A percentile compares a stretch with the other conserved stretches of the same genome.
Conservation (phyloP, 2,329 filamentous ascomycete genomes). For the Chaetothyriales sp. region DNA sequence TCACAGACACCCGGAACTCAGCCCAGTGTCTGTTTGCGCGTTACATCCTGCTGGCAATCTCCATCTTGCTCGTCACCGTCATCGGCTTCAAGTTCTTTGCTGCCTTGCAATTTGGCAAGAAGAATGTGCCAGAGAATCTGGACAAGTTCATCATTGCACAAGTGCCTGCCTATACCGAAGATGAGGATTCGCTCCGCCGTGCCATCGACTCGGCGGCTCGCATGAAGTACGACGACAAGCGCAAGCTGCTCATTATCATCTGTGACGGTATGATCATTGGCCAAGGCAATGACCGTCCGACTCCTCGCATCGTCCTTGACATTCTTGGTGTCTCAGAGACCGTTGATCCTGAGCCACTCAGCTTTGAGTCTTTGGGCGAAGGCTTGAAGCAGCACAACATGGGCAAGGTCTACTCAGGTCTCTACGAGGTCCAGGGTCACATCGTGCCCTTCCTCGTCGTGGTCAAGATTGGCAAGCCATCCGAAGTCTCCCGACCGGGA, state of each 20-base stretch:
- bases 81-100: slow-evolving; percentile 96
- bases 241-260: slow-evolving; percentile 80
- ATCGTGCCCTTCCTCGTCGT: slow-evolving; percentile 96
- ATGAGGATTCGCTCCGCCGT: slow-evolving; percentile 90
- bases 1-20: slow-evolving; percentile 82
- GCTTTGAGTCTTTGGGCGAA: slow-evolving; percentile 91
- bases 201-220: slow-evolving; percentile 90
- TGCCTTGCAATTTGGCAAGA: slow-evolving; percentile 80
- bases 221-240: slow-evolving; percentile 96
- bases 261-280: slow-evolving; percentile 99
- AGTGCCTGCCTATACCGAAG: slow-evolving; percentile 94
- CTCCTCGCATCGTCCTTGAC: slow-evolving; percentile 87
- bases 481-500: slow-evolving; percentile 61
- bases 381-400: slow-evolving; percentile 98
- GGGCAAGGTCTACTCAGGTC: slow-evolving; percentile 94
- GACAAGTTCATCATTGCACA: slow-evolving; percentile 98
- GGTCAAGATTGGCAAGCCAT: slow-evolving; percentile 82
- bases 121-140: slow-evolving; percentile 84
- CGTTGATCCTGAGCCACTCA: slow-evolving; percentile 86
- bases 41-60: slow-evolving; percentile 78
- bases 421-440: slow-evolving; percentile 95
- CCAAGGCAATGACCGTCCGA: slow-evolving; percentile 91
- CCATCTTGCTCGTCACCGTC: slow-evolving; percentile 61
- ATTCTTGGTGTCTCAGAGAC: slow-evolving; percentile 90
- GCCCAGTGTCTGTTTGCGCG: slow-evolving; percentile 69